A percentile compares a stretch with the other conserved stretches of the same genome.
These are phyloP conservation scores for Pleurotus eryngii DNA, from an alignment of 768 basidiomycete species.

Conservation along the genomic window DNA sequence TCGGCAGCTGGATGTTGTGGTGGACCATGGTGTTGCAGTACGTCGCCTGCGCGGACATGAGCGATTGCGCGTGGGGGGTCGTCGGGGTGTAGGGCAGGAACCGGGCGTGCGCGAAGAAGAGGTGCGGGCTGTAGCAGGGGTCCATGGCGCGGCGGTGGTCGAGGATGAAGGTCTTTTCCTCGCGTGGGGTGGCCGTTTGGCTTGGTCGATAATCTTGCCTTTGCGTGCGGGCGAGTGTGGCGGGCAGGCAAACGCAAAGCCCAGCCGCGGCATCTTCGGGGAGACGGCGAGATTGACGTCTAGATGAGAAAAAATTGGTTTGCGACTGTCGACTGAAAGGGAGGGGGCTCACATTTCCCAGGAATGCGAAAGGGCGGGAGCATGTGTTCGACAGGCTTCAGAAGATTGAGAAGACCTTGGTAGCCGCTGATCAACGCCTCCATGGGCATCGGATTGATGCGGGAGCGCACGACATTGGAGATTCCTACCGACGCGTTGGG, in stretches of 20 bases:
- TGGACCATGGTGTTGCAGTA: conserved; percentile 40
- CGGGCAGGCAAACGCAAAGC: conserved; percentile 27
- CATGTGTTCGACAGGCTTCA: conserved; percentile 35
- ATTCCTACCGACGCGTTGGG: conserved; percentile 16
- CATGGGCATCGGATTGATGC: conserved; percentile 23
- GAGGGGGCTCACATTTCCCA: conserved; percentile 30
- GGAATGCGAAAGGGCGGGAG: conserved; percentile 48
- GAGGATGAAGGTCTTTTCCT: conserved; percentile 37
- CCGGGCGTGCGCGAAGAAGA: conserved; percentile 39
- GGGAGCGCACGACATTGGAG: conserved; percentile 16
- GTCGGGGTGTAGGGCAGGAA: conserved; percentile 37
- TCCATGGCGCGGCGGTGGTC: conserved; percentile 41
- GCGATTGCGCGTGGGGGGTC: conserved; percentile 27
- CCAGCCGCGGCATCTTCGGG: conserved; percentile 14
- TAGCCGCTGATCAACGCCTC: conserved; percentile 24
- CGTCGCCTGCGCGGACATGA: conserved; percentile 41
- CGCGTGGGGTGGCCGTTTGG: conserved; percentile 17
- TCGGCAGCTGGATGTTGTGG: conserved; percentile 43
- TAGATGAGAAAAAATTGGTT: not conserved
- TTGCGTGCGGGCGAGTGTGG: conserved; percentile 26
- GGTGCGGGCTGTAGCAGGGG: conserved; percentile 35
- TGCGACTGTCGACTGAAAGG: too few species aligned
- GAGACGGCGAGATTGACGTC: conserved; percentile 18
- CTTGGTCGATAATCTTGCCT: conserved; percentile 21
- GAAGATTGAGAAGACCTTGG: conserved; percentile 33